Percentiles rank a stretch among this genome's conserved stretches.
Conservation (phyloP, 257 asterid species). For the Penstemon newberryi region DNA sequence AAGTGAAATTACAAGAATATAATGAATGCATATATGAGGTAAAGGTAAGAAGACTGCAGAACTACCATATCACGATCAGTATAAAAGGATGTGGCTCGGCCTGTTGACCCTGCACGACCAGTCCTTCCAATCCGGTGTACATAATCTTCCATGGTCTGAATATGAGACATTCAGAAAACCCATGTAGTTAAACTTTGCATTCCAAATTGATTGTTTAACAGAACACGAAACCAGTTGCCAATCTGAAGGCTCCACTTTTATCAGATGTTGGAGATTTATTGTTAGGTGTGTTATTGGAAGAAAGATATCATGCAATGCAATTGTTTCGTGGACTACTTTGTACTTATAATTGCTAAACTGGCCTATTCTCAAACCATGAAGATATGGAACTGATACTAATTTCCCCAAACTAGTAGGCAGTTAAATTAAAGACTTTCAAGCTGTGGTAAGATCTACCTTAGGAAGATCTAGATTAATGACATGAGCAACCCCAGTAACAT, state of each 20-base stretch:
- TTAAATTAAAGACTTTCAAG: slow-evolving; percentile 10
- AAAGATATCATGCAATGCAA: neutral
- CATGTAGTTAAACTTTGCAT: slow-evolving; percentile 23
- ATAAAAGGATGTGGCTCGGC: slow-evolving; percentile 80
- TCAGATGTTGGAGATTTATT: neutral
- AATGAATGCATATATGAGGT: slow-evolving; percentile 13
- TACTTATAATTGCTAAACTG: neutral
- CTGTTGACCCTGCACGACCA: slow-evolving; percentile 93
- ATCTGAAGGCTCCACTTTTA: neutral
- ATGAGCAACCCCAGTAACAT: slow-evolving; percentile 87
- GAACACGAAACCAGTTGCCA: neutral
- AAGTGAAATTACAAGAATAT: slow-evolving; percentile 2
- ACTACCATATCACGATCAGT: slow-evolving; percentile 81
- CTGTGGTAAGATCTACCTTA: slow-evolving; percentile 51
- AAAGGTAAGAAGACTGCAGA: slow-evolving; percentile 22
- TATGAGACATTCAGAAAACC: slow-evolving; percentile 25
- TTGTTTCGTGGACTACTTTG: neutral
- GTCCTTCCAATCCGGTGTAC: slow-evolving; percentile 93
- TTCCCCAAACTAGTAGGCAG: slow-evolving; percentile 19
- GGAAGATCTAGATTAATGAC: slow-evolving; percentile 89
- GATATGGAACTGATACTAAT: neutral
- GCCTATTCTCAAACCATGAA: slow-evolving; percentile 4
- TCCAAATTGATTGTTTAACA: slow-evolving; percentile 6
- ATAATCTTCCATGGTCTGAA: slow-evolving; percentile 85
- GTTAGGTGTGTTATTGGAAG: neutral